Conservation (phyloP, 1,284 basidiomycete species). For the Ganoderma multipileum region DNA sequence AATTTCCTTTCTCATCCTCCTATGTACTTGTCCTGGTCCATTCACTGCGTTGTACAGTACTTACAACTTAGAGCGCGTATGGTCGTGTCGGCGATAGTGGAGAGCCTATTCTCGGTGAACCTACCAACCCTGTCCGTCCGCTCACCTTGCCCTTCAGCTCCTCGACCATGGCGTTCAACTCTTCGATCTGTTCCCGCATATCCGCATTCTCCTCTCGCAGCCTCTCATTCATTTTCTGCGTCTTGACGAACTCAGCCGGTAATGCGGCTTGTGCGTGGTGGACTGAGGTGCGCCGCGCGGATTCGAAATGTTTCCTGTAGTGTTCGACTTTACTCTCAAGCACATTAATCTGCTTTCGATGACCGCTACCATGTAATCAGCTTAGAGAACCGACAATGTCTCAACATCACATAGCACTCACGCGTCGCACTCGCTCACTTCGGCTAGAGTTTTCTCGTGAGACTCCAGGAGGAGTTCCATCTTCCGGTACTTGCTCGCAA, state of each 20-base stretch:
- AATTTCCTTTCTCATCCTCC: conserved; percentile 22
- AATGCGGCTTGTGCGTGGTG: conserved; percentile 48
- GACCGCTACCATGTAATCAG: conserved; percentile 45
- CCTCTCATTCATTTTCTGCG: conserved; percentile 54
- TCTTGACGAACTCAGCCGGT: conserved; percentile 49
- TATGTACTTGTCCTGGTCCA: neutral
- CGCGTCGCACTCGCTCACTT: conserved; percentile 63
- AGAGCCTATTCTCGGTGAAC: conserved; percentile 5
- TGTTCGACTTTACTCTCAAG: conserved; percentile 60
- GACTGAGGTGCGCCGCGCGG: conserved; percentile 43
- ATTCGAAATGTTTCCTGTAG: conserved; percentile 44
- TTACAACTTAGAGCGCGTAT: neutral
- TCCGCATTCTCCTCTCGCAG: conserved; percentile 65
- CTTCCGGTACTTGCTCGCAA: conserved; percentile 65
- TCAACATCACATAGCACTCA: conserved; percentile 39
- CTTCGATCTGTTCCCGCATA: conserved; percentile 70
- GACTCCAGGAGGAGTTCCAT: conserved; percentile 68
- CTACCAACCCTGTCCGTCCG: conserved; percentile 43
- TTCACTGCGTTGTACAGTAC: no score
- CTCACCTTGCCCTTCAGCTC: conserved; percentile 61
- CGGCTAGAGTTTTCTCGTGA: conserved; percentile 55
- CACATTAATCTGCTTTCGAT: conserved; percentile 62
- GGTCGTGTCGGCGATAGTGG: conserved; percentile 15
- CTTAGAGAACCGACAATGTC: conserved; percentile 6
- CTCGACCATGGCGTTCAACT: conserved; percentile 76